Evolutionary conservation across 164 flowering plant species (phyloP).

Genomic region (Vitis amurensis): DNA sequence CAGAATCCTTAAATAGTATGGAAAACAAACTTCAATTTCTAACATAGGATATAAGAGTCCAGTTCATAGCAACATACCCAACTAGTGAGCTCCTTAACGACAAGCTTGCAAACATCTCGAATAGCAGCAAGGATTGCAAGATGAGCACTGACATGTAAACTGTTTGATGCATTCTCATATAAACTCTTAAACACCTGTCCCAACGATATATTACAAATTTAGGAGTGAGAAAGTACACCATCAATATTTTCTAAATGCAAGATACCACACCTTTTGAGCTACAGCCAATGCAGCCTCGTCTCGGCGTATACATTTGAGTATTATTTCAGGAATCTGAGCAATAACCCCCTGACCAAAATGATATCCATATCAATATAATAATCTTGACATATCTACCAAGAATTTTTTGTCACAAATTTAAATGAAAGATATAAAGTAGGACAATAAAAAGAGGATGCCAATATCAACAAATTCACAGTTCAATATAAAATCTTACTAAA

Average conservation of each 20-base stretch:
- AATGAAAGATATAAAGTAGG: no score
- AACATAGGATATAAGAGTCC: no score
- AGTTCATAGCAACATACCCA: constrained; percentile 61
- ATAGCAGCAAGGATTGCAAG: constrained; percentile 82
- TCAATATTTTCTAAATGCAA: no score
- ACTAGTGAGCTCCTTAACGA: constrained; percentile 90
- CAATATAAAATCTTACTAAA: no score
- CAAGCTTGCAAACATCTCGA: constrained; percentile 96
- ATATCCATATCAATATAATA: neutral
- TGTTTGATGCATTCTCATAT: constrained; percentile 73
- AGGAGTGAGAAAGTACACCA: neutral
- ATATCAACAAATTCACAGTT: no score
- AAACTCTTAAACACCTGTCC: constrained; percentile 83
- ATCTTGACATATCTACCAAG: no score
- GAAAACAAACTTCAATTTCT: no score
- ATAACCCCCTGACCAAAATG: constrained; percentile 51
- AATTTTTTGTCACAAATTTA: no score
- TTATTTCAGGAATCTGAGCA: constrained; percentile 85
- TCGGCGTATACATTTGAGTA: constrained; percentile 79
- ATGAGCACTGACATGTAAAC: constrained; percentile 65
- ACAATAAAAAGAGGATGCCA: no score
- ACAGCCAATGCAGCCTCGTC: constrained; percentile 97
- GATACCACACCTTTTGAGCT: constrained; percentile 74
- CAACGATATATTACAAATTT: constrained; percentile 2
- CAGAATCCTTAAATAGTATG: no score